Evolutionary conservation across 306 rosid genomes (phyloP), one percentile per base, ranked within the genome.

Genomic region (Cucumis sativus): DNA sequence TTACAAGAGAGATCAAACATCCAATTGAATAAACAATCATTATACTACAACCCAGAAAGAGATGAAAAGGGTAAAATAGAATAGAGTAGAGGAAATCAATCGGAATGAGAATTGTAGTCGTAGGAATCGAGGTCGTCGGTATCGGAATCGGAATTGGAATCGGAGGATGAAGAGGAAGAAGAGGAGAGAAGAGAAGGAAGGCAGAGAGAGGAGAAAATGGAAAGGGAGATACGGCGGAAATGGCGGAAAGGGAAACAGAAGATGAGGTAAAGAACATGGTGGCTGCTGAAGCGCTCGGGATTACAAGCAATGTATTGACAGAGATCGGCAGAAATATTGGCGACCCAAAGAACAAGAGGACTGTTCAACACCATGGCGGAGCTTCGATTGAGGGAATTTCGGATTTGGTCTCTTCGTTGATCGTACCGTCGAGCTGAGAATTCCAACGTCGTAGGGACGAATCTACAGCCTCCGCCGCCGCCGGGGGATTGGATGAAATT

Each of bases 221-320:
- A 86, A 57, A 84, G 80, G 51, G 82, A 57, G 20, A 82, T 59
- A 28, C 86, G 88, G 66, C 80, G 88, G 56, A 87, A 66, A 6
- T 54, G 73, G 5, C 43, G 91, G 54, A 90, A 62, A 57, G 97
- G 97, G 75, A 84, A 71, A 75, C 93, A 91, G 86, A 89, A 93
- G 86, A 93, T 81, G 77, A 89, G 86, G 49, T 77, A 76, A 51
- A 89, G 84, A 59, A 89, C 91, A 77, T 79, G 84, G 83, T 86
- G 85, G 79, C 84, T 80, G 68, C 51, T 81, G 12, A 93, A 51
- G 62, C 86, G 82, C 74, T 93, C 84, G 4, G 97, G 98, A 52
- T 93, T 93, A 84, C 98, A 93, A 10, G 98, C 91, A 62, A 91
- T 75, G 90, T 84, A 89, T 85, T 93, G 97, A 21, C 88, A 88